Evolutionary conservation across 140 eudicot species (phyloP), one percentile per base, ranked within the genome.

Genomic region (Cichorium intybus): DNA sequence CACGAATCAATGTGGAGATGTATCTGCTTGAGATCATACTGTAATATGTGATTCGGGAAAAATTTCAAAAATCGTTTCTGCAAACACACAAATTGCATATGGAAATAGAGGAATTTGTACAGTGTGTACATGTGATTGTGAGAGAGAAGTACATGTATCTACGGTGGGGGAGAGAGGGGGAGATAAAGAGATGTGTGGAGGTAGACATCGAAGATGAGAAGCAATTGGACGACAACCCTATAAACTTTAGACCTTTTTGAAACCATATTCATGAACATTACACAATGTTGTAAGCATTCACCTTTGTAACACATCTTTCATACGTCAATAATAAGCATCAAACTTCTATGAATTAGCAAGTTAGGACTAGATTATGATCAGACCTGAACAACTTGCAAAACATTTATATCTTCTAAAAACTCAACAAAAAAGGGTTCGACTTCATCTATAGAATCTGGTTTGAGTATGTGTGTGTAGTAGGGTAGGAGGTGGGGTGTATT

Each of bases 361-460:
- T 75, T 55, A 88, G 64, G 50, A 88, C 77, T 34, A 93, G 86
- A 78, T 73, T 88, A 68, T 93, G 99, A 85, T 93, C 99, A 73
- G 85, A 88, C 16, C 99, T 95, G 1, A 12, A 78, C 97, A 24
- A 87, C 95, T 81, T 93, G 97, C 76, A 93, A 55, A 72, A 93
- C 88, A 4, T 76, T 60, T 48, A 18, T 26, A 58, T 82, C 86
- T 77, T 84, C 95, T 39, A 76, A 47, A 35, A 27, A 39, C 47
- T 88, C 97, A 58, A 88, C 78, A 54, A 81, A 31, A 76, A 72
- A 47, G 14, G 99, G 97, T 75, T 93, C 99, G 6, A 62, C 69
- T 78, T 88, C 99, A 77, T 85, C 95, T 35, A 24, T 53, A 26
- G 99, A 92, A 78, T n/a, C n/a, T n/a, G n/a, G n/a, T n/a, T n/a